Evolutionary conservation across 2,329 filamentous ascomycete species (phyloP).

Genomic region (Stagonosporopsis cucurbitacearum): DNA sequence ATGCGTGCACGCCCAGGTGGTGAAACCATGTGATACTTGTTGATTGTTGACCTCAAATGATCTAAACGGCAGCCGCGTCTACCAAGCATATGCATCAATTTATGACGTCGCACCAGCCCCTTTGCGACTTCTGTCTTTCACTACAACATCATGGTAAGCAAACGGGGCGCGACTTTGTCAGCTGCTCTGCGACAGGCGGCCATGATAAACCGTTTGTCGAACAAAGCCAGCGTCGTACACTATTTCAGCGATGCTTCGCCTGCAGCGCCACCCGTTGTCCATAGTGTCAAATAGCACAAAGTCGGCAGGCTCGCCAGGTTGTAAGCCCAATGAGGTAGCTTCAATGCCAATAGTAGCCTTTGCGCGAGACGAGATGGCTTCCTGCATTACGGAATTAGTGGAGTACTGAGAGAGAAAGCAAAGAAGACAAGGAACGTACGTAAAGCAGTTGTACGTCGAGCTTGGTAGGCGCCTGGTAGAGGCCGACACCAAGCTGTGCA

Average conservation of each 20-base stretch:
- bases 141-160: neutral
- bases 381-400: slow-evolving; percentile 42
- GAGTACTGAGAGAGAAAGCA: neutral
- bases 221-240: slow-evolving; percentile 52
- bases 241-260: slow-evolving; percentile 52
- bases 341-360: slow-evolving; percentile 51
- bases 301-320: slow-evolving; percentile 50
- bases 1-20: slow-evolving; percentile 4
- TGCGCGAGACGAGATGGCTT: slow-evolving; percentile 57
- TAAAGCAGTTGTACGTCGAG: slow-evolving; percentile 65
- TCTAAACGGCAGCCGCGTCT: slow-evolving; percentile 5
- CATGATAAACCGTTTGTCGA: slow-evolving; percentile 41
- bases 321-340: slow-evolving; percentile 38
- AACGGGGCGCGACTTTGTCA: neutral
- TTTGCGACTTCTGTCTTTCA: neutral
- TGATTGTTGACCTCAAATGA: slow-evolving; percentile 5
- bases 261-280: slow-evolving; percentile 49
- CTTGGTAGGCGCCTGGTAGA: slow-evolving; percentile 67
- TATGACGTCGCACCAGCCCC: neutral
- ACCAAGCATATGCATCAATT: neutral
- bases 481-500: slow-evolving; percentile 53
- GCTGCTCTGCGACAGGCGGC: slow-evolving; percentile 13
- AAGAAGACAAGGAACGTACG: slow-evolving; percentile 48
- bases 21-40: slow-evolving; percentile 1
- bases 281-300: slow-evolving; percentile 52